Evolutionary conservation across 1,139 yeast species (phyloP).

Genomic region (Yamadazyma atlantica): DNA sequence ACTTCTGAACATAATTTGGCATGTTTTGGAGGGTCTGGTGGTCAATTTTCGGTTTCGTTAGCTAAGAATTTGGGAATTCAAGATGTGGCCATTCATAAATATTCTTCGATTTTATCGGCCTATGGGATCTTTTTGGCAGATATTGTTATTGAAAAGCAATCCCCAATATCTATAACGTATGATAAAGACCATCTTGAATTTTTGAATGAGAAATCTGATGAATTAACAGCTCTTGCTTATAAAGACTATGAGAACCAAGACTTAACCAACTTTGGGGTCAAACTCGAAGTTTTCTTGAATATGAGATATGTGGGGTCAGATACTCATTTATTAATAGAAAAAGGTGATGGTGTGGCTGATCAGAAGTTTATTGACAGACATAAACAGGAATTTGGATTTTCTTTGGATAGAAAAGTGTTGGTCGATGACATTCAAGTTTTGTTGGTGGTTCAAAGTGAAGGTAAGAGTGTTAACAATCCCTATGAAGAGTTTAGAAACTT

Average conservation of each 20-base stretch:
- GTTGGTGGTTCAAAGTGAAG: constrained; percentile 31
- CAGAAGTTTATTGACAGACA: constrained; percentile 32
- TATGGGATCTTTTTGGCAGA: constrained; percentile 47
- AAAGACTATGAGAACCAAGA: constrained; percentile 34
- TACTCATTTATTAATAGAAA: constrained; percentile 69
- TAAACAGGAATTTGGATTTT: constrained; percentile 40
- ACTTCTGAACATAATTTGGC: constrained; percentile 45
- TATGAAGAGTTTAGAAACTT: constrained; percentile 26
- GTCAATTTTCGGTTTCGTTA: constrained; percentile 42
- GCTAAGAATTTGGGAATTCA: constrained; percentile 41
- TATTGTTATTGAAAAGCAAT: constrained; percentile 61
- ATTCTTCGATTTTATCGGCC: constrained; percentile 45
- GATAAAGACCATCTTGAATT: constrained; percentile 15
- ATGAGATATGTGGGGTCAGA: constrained; percentile 87
- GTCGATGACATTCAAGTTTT: constrained; percentile 80
- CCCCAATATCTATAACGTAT: constrained; percentile 46
- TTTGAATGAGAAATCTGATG: constrained; percentile 27
- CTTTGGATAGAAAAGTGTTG: constrained; percentile 49
- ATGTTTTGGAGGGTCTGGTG: constrained; percentile 50
- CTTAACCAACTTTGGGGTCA: constrained; percentile 24
- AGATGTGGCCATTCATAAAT: constrained; percentile 42
- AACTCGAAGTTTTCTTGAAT: constrained; percentile 65
- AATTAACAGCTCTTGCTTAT: constrained; percentile 26
- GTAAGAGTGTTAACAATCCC: constrained; percentile 32
- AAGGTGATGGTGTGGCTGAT: constrained; percentile 23